Percentiles rank a stretch among this genome's conserved stretches.
Evolutionary conservation across 495 filamentous ascomycete species (phyloP).

Genomic region (Penicillium lagena): DNA sequence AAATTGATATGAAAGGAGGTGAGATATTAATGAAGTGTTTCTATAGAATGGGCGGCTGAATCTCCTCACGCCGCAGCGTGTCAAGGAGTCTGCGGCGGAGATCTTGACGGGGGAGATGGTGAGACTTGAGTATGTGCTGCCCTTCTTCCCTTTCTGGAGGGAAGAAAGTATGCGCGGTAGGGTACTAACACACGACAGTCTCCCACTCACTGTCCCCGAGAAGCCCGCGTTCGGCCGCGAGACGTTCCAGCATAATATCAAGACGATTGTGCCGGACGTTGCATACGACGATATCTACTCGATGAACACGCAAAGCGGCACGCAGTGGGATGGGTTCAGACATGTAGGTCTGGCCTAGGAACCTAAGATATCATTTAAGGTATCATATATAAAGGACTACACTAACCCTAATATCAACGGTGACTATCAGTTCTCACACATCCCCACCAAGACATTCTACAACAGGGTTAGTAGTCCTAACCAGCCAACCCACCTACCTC

Average conservation of each 20-base stretch:
- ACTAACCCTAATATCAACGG: too few species aligned
- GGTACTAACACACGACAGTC: conserved; percentile 23
- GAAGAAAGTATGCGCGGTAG: background rate
- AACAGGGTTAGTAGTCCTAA: conserved; percentile 27
- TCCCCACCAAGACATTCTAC: conserved; percentile 43
- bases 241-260: conserved; percentile 47
- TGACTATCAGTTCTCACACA: conserved; percentile 31
- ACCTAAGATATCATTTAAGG: too few species aligned
- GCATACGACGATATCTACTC: conserved; percentile 57
- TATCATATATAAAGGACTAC: too few species aligned
- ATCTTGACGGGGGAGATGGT: conserved; percentile 50
- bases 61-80: conserved; percentile 49
- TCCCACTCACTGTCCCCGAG: conserved; percentile 48
- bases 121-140: conserved; percentile 32
- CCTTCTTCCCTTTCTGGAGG: background rate
- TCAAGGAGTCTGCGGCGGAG: conserved; percentile 42
- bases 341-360: conserved; percentile 36
- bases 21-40: too few species aligned
- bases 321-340: conserved; percentile 71
- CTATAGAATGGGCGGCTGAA: conserved; percentile 48
- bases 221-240: conserved; percentile 45
- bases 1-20: background rate
- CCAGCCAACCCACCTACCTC: background rate
- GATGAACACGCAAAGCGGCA: conserved; percentile 65
- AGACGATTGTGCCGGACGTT: conserved; percentile 27